Conservation (phyloP, 73 alveolate genomes). For the Breviolum minutum region DNA sequence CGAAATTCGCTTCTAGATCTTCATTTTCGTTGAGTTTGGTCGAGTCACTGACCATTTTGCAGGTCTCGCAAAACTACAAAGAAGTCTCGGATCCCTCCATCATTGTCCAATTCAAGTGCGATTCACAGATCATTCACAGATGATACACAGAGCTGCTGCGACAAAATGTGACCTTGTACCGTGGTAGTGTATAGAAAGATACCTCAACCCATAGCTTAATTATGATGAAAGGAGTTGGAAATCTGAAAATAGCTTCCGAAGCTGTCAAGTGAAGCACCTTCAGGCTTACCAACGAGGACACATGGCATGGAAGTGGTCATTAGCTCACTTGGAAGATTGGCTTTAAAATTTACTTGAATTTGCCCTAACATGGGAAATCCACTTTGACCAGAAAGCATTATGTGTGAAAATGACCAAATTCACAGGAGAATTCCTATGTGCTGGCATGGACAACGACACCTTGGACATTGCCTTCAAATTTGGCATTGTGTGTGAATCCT, state of each 20-base stretch:
- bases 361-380: too few species aligned
- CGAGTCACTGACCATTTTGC: background rate
- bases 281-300: conserved; percentile 40
- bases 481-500: conserved; percentile 99
- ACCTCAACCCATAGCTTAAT: too few species aligned
- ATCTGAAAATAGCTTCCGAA: too few species aligned
- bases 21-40: background rate
- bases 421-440: conserved; percentile 97
- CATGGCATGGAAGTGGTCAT: too few species aligned
- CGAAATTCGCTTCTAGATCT: background rate
- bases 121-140: background rate
- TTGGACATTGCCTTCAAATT: conserved; percentile 99
- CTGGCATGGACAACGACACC: conserved; percentile 99
- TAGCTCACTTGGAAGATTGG: too few species aligned
- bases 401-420: background rate
- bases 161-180: too few species aligned
- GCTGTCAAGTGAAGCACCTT: too few species aligned
- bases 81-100: conserved; percentile 99
- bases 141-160: too few species aligned
- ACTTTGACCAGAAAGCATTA: background rate
- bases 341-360: too few species aligned
- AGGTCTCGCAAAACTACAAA: conserved; percentile 96
- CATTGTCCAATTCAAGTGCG: conserved; percentile 97
- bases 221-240: too few species aligned
- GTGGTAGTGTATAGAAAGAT: too few species aligned